Base-by-base conservation (phyloP, 441 rosid species). In the Monsonia emarginata region DNA sequence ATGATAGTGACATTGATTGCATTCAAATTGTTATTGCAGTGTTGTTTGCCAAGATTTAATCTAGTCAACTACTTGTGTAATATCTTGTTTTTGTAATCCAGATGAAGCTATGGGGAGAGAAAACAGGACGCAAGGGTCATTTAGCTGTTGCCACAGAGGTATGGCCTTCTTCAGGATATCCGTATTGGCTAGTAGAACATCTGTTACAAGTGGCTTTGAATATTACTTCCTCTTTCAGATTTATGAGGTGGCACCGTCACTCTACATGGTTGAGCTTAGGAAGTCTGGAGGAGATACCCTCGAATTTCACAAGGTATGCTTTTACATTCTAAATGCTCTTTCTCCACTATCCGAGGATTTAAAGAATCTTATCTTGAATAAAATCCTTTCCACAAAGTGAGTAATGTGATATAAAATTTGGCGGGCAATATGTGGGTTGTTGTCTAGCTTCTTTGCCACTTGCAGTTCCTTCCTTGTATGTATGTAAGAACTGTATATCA, bases 251-350 rank as follows among this genome's bases (percentile, higher is more conserved):
- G 99, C 97, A 69, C 99, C 99, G 73, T 88, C 94, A 9, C 97
- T 95, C 64, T 86, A 83, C 69, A 88, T 91, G 99, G 97, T 91
- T 62, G 99, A 95, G 81, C 80, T 95, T 79, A 88, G 96, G 40
- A 95, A 95, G 74, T 85, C 99, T 34, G 91, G 87, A 31, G 99
- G 99, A 67, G 99, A 95, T 78, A 95, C 99, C 52, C 86, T 95
- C 72, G 99, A 95, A 78, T 95, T 91, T 79, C 99, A 95, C 83
- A 87, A 89, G 96, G 99, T 95, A 76, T 34, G 50, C 30, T 64
- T 8, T 26, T 19, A 11, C 0, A n/a, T 42, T 32, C 7, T 21
- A 0, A 14, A 40, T 56, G 52, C 25, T 24, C 40, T 30, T 42
- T n/a, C 8, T 28, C 7, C 57, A 36, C 36, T 69, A 48, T 5